Conservation (phyloP, 257 asterid species). For the Solanum gracilifrons region DNA sequence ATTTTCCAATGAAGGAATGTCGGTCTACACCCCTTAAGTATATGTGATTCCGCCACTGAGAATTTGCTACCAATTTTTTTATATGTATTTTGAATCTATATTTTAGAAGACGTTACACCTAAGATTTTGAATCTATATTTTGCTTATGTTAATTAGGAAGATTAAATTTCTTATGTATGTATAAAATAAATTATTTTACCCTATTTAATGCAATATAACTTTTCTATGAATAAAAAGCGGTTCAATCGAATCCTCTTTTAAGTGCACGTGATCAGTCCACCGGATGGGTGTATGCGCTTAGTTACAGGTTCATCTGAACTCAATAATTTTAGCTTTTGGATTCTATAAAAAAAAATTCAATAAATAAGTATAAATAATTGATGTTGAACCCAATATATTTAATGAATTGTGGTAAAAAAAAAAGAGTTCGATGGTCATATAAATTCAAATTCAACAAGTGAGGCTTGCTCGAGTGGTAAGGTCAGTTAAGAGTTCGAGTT, state of each 20-base stretch:
- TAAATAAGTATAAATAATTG: background rate
- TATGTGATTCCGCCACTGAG: background rate
- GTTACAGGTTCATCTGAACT: fast-evolving
- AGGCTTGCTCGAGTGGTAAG: background rate
- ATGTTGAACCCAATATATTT: background rate
- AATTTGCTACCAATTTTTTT: background rate
- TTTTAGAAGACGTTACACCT: background rate
- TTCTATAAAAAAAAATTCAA: background rate
- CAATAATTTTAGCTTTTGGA: fast-evolving
- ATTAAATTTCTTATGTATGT: background rate
- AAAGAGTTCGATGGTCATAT: background rate
- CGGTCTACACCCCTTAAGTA: background rate
- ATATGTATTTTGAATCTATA: too few species aligned
- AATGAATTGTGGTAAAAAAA: background rate
- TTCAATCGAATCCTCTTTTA: background rate
- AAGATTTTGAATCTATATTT: background rate
- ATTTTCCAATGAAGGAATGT: too few species aligned
- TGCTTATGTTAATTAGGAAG: background rate
- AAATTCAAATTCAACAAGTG: background rate
- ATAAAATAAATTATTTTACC: background rate
- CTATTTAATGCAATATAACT: background rate
- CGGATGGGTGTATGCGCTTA: background rate
- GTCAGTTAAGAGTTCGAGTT: fast-evolving
- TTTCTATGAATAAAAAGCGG: background rate
- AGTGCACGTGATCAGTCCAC: background rate